These are phyloP conservation scores for Apiospora malaysiana DNA, from an alignment of 2,329 filamentous ascomycete genomes.

Conservation along the genomic window DNA sequence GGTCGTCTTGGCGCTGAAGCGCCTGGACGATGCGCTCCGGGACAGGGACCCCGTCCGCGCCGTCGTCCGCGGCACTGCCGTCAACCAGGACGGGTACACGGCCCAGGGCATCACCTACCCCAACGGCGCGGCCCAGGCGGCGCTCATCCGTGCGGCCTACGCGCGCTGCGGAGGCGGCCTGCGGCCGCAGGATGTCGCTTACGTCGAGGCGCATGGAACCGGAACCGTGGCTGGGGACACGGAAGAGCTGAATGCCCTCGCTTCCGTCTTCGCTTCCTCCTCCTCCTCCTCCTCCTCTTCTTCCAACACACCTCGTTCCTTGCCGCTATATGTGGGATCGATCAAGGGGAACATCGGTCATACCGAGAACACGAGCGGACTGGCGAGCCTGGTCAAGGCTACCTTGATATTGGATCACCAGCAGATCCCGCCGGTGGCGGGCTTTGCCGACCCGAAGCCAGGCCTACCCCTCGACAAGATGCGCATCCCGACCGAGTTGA, in stretches of 20 bases:
- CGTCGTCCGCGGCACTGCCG: too few relatives aligned
- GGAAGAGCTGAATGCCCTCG: constrained; percentile 32
- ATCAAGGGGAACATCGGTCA: constrained; percentile 8
- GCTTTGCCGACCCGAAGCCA: constrained; percentile 13
- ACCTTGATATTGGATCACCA: constrained; percentile 27
- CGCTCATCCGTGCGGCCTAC: too few relatives aligned
- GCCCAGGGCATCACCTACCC: too few relatives aligned
- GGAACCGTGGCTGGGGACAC: constrained; percentile 35
- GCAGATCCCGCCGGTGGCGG: constrained; percentile 24
- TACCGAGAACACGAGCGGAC: constrained; percentile 23
- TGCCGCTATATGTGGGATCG: constrained; percentile 25
- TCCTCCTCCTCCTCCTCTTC: neutral
- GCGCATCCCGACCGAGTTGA: constrained; percentile 10
- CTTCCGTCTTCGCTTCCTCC: neutral
- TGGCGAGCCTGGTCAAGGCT: constrained; percentile 28
- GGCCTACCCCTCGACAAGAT: constrained; percentile 16
- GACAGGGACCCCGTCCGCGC: too few relatives aligned
- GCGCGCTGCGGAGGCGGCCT: too few relatives aligned
- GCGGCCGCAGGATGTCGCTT: too few relatives aligned
- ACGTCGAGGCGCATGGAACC: too few relatives aligned
- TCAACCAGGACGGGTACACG: too few relatives aligned
- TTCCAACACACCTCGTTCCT: neutral
- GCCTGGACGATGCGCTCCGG: too few relatives aligned
- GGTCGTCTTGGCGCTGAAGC: too few relatives aligned
- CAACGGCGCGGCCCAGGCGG: too few relatives aligned